Conservation (phyloP, 1,284 basidiomycete genomes). For the Cronartium ribicola region DNA sequence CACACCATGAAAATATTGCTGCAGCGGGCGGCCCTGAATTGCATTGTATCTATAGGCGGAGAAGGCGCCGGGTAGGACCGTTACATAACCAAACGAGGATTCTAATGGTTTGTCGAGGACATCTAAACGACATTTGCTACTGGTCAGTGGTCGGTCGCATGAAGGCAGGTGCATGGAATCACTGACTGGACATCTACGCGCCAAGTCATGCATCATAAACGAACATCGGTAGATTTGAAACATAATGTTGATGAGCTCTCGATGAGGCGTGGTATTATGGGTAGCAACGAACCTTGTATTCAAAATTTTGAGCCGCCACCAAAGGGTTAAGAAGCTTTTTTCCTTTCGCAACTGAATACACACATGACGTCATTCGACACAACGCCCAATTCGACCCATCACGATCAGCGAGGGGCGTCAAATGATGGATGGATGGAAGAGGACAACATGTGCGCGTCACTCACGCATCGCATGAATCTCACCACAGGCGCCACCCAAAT, state of each 20-base stretch:
- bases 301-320: slow-evolving; percentile 79
- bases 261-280: no score
- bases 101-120: slow-evolving; percentile 78
- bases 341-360: slow-evolving; percentile 77
- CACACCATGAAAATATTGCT: slow-evolving; percentile 95
- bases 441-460: slow-evolving; percentile 12
- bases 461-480: slow-evolving; percentile 49
- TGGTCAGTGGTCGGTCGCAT: background rate
- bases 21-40: slow-evolving; percentile 83
- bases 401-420: background rate
- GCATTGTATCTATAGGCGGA: slow-evolving; percentile 88
- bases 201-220: no score
- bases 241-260: no score
- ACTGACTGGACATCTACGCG: slow-evolving; percentile 41
- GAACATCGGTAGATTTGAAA: no score
- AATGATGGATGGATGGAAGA: background rate
- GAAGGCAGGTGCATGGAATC: background rate
- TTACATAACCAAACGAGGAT: slow-evolving; percentile 90
- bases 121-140: background rate
- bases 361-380: background rate
- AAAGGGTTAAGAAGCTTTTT: slow-evolving; percentile 88
- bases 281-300: slow-evolving; percentile 62
- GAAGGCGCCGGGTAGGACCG: slow-evolving; percentile 92
- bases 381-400: background rate
- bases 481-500: slow-evolving; percentile 89